Base-by-base conservation (phyloP, 1,284 basidiomycete genomes). In the Ceratorhiza oryzae-sativae region DNA sequence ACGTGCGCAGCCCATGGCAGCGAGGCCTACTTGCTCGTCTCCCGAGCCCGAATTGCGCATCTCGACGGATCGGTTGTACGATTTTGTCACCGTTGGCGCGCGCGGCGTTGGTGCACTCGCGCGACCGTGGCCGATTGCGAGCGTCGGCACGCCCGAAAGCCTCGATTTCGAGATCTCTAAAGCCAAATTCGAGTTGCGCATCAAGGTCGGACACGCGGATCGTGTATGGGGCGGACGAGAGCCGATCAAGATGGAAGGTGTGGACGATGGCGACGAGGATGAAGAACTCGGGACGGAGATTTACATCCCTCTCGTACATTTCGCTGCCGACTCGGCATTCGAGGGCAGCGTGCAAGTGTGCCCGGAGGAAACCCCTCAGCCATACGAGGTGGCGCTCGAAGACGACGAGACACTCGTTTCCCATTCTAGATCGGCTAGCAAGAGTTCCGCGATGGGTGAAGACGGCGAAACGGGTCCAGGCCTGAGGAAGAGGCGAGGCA, bases 221-320 rank as follows among this genome's bases (percentile, higher is more conserved):
- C 55, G 67, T 13, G n/a, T 55, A 15, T 70, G 67, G 67, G 55
- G 79, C 78, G 36, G 81, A 80, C 73, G 10, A 34, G 73, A 3
- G 61, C 76, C 20, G 73, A 51, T 39, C 49, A 55, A 45, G 32
- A 30, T 20, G 27, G 42, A 9, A 3, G 55, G 36, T 15, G 45
- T n/a, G 48, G 51, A 68, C 0, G 74, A 73, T 8, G 41, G 71
- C 4, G 76, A 76, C 3, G 75, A 73, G 18, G 74, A 72, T 65
- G 76, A 81, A 8, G 81, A 80, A 27, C 80, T 88, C 1, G 84
- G 88, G 12, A 97, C 94, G 10, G 94, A 96, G 83, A 90, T 97
- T 18, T 98, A 87, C 79, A 79, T 97, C 0, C 95, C 95, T 0
- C 84, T 93, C 65, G 87, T 96, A n/a, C 95, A 97, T 80, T 98